Evolutionary conservation across 768 basidiomycete species (phyloP), one percentile per base, ranked within the genome.

Genomic region (Lyophyllum semitale): DNA sequence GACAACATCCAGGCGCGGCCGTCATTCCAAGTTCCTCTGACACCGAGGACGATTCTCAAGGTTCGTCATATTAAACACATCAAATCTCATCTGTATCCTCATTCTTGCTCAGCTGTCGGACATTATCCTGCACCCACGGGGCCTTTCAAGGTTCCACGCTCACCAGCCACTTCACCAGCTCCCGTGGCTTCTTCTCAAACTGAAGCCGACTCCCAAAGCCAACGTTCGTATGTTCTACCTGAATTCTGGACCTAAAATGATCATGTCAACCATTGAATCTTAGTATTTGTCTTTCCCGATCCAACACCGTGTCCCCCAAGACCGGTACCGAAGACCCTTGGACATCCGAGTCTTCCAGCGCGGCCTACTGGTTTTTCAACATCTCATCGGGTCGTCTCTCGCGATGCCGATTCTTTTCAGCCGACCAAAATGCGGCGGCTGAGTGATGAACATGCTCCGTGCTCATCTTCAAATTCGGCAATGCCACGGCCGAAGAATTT

Each of bases 1-100:
- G 58, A 53, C 43, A 26, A 52, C 37, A 58, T 37, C 38, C 48
- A 30, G 49, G 55, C 52, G 51, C 60, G 54, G 29, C 56, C 49
- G 55, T 55, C 30, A 55, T 64, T 9, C 55, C 57, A 4, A 46
- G 48, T 37, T 72, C 73, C 8, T 74, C 74, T 23, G 73, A 75
- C 17, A 74, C 74, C 20, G 74, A 78, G 54, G 74, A 74, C 22
- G 75, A 75, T 43, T 73, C 74, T 4, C 71, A 75, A 71, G 70
- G 75, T 73, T 49, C 26, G 29, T 1, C 20, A n/a, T 4, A 13
- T 17, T 22, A 23, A 11, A 12, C 42, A 2, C 3, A 27, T 37
- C 37, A 17, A 6, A 4, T 44, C 25, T 18, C 15, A 32, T n/a
- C n/a, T n/a, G n/a, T n/a, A n/a, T 45, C 4, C 38, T 29, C 13